Conservation (phyloP, 2,329 filamentous ascomycete species). For the Epichloe bromicola region DNA sequence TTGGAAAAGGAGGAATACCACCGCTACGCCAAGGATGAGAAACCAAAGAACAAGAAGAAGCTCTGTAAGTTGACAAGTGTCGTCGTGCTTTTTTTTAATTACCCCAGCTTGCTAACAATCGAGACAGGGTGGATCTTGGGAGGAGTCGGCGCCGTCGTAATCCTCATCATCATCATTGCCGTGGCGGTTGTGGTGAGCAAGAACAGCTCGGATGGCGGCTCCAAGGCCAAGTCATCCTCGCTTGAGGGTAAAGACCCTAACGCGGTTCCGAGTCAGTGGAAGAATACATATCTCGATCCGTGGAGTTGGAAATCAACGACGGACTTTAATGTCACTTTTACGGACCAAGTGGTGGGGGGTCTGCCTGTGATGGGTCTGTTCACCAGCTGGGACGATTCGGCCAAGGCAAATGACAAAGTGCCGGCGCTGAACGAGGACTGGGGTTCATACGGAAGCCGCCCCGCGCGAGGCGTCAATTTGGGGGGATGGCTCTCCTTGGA, state of each 20-base stretch:
- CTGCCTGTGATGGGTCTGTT: slow-evolving; percentile 87
- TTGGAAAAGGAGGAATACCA: slow-evolving; percentile 36
- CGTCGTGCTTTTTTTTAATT: too few relatives aligned
- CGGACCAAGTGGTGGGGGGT: slow-evolving; percentile 71
- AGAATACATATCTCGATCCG: slow-evolving; percentile 71
- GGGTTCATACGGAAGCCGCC: slow-evolving; percentile 61
- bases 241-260: slow-evolving; percentile 39
- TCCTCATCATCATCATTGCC: slow-evolving; percentile 55
- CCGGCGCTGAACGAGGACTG: slow-evolving; percentile 65
- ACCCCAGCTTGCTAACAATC: slow-evolving; percentile 10
- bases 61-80: slow-evolving; percentile 32
- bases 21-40: slow-evolving; percentile 28
- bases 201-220: slow-evolving; percentile 30
- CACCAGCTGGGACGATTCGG: slow-evolving; percentile 73
- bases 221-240: slow-evolving; percentile 17
- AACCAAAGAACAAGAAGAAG: slow-evolving; percentile 44
- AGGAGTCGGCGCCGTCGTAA: slow-evolving; percentile 37
- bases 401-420: slow-evolving; percentile 64
- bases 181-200: slow-evolving; percentile 54
- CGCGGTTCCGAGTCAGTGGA: slow-evolving; percentile 51
- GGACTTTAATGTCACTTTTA: slow-evolving; percentile 93
- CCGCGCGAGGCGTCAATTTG: slow-evolving; percentile 81
- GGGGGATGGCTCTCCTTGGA: slow-evolving; percentile 92
- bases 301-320: slow-evolving; percentile 83
- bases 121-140: slow-evolving; percentile 38